phyloP scores from a whole-genome alignment of 129 eudicot genomes.

The Flaveria trinervia region DNA sequence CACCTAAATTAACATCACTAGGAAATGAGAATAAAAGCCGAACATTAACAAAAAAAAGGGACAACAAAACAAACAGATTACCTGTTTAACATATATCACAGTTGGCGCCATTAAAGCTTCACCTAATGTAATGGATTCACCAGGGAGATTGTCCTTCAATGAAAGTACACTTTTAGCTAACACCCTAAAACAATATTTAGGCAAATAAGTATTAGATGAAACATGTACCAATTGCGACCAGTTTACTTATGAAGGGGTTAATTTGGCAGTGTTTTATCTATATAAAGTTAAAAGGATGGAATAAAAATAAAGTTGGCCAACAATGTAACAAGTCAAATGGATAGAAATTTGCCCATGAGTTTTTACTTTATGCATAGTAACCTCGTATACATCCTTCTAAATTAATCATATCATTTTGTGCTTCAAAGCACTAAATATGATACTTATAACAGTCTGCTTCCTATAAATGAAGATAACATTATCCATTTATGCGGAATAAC shows the following conservation, averaged over 20 bases:
- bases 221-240: neutral
- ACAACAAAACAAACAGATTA: constrained; percentile 13
- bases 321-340: neutral
- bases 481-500: neutral
- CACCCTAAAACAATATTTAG: constrained; percentile 48
- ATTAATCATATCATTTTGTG: neutral
- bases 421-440: neutral
- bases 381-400: neutral
- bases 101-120: constrained; percentile 97
- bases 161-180: constrained; percentile 65
- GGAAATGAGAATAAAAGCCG: neutral
- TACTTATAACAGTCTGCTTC: neutral
- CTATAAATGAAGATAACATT: neutral
- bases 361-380: neutral
- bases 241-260: neutral
- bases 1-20: constrained; percentile 48
- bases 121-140: constrained; percentile 57
- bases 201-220: neutral
- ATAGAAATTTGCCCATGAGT: neutral
- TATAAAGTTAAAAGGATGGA: neutral
- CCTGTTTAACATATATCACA: constrained; percentile 90
- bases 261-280: neutral
- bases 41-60: neutral
- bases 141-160: constrained; percentile 74
- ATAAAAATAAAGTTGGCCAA: neutral